Conservation (phyloP, 768 basidiomycete species). For the Dioszegia hungarica region DNA sequence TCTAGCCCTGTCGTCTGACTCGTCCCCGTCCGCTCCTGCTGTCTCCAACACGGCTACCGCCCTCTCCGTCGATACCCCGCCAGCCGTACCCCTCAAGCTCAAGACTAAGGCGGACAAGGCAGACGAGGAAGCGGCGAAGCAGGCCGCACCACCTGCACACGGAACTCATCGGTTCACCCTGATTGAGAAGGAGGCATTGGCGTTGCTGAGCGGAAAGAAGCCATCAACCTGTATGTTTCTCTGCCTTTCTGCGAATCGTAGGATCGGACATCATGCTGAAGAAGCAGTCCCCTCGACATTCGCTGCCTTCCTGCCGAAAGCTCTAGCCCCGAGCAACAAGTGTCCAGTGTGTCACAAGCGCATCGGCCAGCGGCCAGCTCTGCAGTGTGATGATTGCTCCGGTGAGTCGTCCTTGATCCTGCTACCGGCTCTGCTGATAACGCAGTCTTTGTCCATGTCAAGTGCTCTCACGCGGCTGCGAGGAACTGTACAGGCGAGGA, state of each 20-base stretch:
- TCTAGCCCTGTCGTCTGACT: no score
- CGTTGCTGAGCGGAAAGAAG: constrained; percentile 33
- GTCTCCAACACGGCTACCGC: not conserved
- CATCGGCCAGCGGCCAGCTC: constrained; percentile 31
- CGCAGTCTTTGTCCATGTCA: constrained; percentile 45
- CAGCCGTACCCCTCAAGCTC: not conserved
- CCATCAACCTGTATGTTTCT: constrained; percentile 34
- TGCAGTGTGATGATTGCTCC: constrained; percentile 47
- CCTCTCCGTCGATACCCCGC: constrained; percentile 12
- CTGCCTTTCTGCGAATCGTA: not conserved
- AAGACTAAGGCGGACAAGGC: constrained; percentile 8
- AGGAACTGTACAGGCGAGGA: constrained; percentile 30
- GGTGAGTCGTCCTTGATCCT: constrained; percentile 20
- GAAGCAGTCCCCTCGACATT: constrained; percentile 32
- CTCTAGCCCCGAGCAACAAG: constrained; percentile 13
- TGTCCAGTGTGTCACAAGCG: constrained; percentile 41
- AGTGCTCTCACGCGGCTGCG: constrained; percentile 41
- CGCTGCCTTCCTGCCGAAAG: constrained; percentile 36
- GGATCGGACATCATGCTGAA: not conserved
- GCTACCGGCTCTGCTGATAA: not conserved
- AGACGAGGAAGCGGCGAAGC: constrained; percentile 8
- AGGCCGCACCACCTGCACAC: not conserved
- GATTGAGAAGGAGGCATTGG: constrained; percentile 28
- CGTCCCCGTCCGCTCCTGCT: not conserved
- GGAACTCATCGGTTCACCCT: constrained; percentile 42